Evolutionary conservation across 768 basidiomycete genomes (phyloP).

Genomic region (Phaeotremella fagi): DNA sequence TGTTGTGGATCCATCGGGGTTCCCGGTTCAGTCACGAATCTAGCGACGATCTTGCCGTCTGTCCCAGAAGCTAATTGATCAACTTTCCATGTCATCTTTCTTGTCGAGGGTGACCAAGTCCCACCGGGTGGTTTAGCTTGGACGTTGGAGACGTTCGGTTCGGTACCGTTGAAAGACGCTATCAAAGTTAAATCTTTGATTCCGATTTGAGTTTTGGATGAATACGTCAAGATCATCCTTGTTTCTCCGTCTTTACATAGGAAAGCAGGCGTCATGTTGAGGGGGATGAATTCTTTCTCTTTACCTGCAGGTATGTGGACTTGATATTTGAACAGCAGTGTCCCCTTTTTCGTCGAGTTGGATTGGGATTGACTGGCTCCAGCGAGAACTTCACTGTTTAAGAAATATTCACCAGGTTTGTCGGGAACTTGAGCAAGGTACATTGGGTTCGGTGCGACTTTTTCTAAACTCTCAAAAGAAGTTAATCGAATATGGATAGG

Average conservation of each 20-base stretch:
- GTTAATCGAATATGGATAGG: constrained; percentile 47
- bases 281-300: constrained; percentile 33
- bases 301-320: constrained; percentile 43
- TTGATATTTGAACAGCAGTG: constrained; percentile 51
- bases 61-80: constrained; percentile 6
- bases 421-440: constrained; percentile 46
- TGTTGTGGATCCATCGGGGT: constrained; percentile 31
- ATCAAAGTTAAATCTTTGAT: constrained; percentile 42
- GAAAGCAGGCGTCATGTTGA: constrained; percentile 49
- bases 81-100: constrained; percentile 44
- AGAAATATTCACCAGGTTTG: constrained; percentile 47
- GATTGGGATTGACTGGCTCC: constrained; percentile 14
- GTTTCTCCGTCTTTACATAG: constrained; percentile 48
- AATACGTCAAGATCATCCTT: constrained; percentile 49
- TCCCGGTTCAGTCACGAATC: constrained; percentile 36
- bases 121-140: constrained; percentile 51
- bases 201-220: constrained; percentile 6
- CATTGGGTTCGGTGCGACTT: constrained; percentile 51
- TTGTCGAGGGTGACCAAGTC: constrained; percentile 39
- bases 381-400: constrained; percentile 43
- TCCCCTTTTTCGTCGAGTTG: constrained; percentile 19
- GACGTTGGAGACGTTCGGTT: constrained; percentile 40
- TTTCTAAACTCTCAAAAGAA: constrained; percentile 49
- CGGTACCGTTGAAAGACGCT: constrained; percentile 39
- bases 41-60: constrained; percentile 48